phyloP scores from a whole-genome alignment of 108 stramenopile species.

The Craspedostauros australis region DNA sequence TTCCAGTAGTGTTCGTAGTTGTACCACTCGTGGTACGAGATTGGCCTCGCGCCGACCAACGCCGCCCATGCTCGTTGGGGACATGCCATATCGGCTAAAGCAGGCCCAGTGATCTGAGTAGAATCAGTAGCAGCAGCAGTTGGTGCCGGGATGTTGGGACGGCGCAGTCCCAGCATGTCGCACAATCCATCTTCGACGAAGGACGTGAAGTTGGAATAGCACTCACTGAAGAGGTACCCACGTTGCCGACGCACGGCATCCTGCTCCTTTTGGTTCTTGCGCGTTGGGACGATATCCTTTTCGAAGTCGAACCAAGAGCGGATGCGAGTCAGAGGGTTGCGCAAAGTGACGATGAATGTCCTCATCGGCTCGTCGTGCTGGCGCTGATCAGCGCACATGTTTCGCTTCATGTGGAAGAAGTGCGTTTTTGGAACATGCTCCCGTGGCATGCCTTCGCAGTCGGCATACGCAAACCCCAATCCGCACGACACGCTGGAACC shows the following conservation, averaged over 20 bases:
- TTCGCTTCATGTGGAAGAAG: conserved; percentile 22
- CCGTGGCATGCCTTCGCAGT: conserved; percentile 38
- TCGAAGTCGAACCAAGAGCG: conserved; percentile 34
- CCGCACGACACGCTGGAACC: conserved; percentile 28
- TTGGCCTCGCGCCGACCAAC: conserved; percentile 18
- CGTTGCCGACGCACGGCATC: conserved; percentile 7
- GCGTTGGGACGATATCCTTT: conserved; percentile 17
- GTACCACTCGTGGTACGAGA: conserved; percentile 38
- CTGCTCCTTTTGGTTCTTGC: conserved; percentile 14
- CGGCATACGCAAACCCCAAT: conserved; percentile 26
- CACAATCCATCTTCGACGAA: conserved; percentile 14
- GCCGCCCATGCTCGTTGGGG: conserved; percentile 33
- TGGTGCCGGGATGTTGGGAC: too few relatives aligned
- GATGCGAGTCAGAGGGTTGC: conserved; percentile 25
- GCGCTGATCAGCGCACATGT: conserved; percentile 20
- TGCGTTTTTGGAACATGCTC: conserved; percentile 17
- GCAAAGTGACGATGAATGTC: conserved; percentile 19
- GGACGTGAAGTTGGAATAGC: conserved; percentile 17
- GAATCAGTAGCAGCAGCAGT: too few relatives aligned
- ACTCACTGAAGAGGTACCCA: conserved; percentile 20
- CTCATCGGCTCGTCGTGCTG: not conserved
- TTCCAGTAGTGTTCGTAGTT: conserved; percentile 37
- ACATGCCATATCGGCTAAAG: conserved; percentile 29
- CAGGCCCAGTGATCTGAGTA: too few relatives aligned
- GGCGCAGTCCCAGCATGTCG: not conserved